Evolutionary conservation across 1,284 basidiomycete genomes (phyloP).

Genomic region (Vanrija humicola): DNA sequence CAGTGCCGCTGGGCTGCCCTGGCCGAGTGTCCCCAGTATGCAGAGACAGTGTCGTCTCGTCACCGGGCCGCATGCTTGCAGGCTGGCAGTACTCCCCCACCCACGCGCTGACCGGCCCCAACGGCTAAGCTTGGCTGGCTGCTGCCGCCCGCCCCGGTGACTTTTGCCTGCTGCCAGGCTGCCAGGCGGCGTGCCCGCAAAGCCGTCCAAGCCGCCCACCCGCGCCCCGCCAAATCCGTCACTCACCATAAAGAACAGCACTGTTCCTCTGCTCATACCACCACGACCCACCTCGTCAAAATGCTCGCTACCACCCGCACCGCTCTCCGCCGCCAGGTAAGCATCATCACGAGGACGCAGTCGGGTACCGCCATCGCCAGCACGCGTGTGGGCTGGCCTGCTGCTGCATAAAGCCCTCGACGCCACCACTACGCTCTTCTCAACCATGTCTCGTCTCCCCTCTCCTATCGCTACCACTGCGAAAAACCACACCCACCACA

Average conservation of each 20-base stretch:
- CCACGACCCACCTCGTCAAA: not conserved
- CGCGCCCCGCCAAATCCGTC: not conserved
- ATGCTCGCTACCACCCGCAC: conserved; percentile 20
- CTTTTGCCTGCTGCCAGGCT: too few relatives aligned
- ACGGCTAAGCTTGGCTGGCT: too few relatives aligned
- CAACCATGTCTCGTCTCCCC: not conserved
- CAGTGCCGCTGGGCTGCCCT: too few relatives aligned
- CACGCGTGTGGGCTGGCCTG: too few relatives aligned
- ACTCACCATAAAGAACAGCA: not conserved
- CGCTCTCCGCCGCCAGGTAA: conserved; percentile 35
- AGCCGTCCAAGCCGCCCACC: not conserved
- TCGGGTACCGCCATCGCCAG: too few relatives aligned
- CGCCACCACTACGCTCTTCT: not conserved
- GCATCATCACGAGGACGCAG: conserved; percentile 16
- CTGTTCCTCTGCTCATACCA: not conserved
- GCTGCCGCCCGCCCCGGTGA: too few relatives aligned
- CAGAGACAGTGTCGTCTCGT: too few relatives aligned
- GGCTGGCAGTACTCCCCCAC: too few relatives aligned
- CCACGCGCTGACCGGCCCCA: too few relatives aligned
- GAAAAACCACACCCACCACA: not conserved
- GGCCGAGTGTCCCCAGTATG: too few relatives aligned
- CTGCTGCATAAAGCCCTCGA: not conserved
- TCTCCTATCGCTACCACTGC: not conserved
- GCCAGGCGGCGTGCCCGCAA: too few relatives aligned
- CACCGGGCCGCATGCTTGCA: too few relatives aligned